Evolutionary conservation across 768 basidiomycete genomes (phyloP).

Genomic region (Trametes maxima): DNA sequence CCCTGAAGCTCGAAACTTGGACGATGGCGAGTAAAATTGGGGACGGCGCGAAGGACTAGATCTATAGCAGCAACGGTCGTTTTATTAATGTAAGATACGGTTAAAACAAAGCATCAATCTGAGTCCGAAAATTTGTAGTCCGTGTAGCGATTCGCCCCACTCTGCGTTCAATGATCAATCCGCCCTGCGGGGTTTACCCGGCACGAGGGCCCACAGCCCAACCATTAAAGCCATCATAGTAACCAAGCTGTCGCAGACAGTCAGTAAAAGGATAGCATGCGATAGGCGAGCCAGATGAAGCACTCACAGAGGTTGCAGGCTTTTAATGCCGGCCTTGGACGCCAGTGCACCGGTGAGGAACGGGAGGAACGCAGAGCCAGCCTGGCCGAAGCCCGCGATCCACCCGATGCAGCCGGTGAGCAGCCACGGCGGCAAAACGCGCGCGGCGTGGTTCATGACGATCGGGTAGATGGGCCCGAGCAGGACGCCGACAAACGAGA

Average conservation of each 20-base stretch:
- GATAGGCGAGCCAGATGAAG: background rate
- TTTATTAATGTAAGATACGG: too few species aligned
- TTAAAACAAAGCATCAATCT: too few species aligned
- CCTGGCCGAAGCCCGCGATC: conserved; percentile 53
- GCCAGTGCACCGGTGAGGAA: conserved; percentile 53
- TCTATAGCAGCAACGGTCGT: too few species aligned
- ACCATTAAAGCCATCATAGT: background rate
- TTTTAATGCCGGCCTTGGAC: conserved; percentile 42
- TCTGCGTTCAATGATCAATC: background rate
- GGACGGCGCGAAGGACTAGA: too few species aligned
- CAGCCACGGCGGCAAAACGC: conserved; percentile 47
- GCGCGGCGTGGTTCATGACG: conserved; percentile 42
- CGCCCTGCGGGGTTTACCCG: background rate
- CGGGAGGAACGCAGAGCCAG: conserved; percentile 53
- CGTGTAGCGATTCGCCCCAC: too few species aligned
- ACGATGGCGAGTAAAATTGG: too few species aligned
- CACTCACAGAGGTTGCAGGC: conserved; percentile 52
- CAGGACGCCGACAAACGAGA: conserved; percentile 56
- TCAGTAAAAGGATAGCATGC: background rate
- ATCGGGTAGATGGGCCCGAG: conserved; percentile 52
- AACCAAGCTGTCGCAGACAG: background rate
- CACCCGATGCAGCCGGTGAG: conserved; percentile 48
- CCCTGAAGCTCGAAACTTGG: too few species aligned
- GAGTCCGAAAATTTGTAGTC: too few species aligned
- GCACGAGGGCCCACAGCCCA: background rate